Evolutionary conservation across 768 basidiomycete genomes (phyloP), one percentile per base, ranked within the genome.

Genomic region (Suillus decipiens): DNA sequence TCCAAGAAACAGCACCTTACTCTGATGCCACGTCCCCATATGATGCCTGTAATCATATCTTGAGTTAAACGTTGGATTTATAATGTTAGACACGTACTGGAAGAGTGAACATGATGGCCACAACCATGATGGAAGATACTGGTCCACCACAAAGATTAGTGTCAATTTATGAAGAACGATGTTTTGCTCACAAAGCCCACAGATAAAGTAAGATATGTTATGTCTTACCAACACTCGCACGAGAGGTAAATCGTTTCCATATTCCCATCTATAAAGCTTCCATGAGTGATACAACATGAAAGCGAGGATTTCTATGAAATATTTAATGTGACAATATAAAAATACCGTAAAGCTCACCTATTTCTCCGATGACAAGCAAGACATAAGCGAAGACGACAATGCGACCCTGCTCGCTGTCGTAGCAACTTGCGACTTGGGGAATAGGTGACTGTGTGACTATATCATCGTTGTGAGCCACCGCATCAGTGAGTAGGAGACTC

Each of bases 281-380:
- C 54, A 56, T 6, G 36, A 56, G 36, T 24, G 36, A 7, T 37
- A 56, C 15, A 56, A 24, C 54, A 56, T 37, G 54, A 56, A n/a
- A 22, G 36, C 4, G 22, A 56, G 54, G 2, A 12, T 37, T 15
- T 56, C 54, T 56, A 37, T 37, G 14, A 24, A 24, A 54, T 5
- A 24, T 15, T 22, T 24, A 37, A 17, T 2, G 2, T 4, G 7
- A 24, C 14, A 10, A 37, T 4, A 55, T 15, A 10, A 24, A 37
- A 37, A 24, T 24, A 24, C 22, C 14, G 36, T 17, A 22, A 24
- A 37, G 17, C 54, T 8, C 36, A 37, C 54, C 54, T 37, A 24
- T 36, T 37, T 56, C 36, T 37, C 0, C 22, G 15, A 56, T 34
- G 7, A 56, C 54, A 15, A 56, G 54, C 8, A 56, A 24, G 10